Evolutionary conservation across 2,329 filamentous ascomycete genomes (phyloP).

Genomic region (Exophiala viscosa): DNA sequence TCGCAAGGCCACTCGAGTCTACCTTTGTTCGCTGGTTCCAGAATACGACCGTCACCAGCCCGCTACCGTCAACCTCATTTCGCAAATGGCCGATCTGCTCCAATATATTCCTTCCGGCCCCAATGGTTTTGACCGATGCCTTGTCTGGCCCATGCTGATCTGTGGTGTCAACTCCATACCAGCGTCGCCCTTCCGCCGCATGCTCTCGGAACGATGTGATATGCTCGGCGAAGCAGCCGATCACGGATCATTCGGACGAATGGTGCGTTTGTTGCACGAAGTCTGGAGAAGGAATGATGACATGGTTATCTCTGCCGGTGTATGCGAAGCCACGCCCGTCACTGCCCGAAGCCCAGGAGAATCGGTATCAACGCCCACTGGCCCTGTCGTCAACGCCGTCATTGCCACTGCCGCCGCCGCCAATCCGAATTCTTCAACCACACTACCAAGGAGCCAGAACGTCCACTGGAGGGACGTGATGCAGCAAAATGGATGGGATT

Average conservation of each 20-base stretch:
- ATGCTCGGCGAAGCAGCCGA: conserved; percentile 72
- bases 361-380: conserved; percentile 23
- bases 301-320: conserved; percentile 36
- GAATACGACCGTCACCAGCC: conserved; percentile 73
- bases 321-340: conserved; percentile 29
- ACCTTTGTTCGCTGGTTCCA: conserved; percentile 91
- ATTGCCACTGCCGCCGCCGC: conserved; percentile 26
- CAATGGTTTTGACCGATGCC: conserved; percentile 79
- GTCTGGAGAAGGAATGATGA: conserved; percentile 76
- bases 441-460: conserved; percentile 48
- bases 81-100: conserved; percentile 72
- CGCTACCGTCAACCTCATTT: conserved; percentile 71
- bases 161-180: conserved; percentile 74
- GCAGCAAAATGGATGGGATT: conserved; percentile 87
- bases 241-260: conserved; percentile 81
- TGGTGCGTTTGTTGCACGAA: conserved; percentile 73
- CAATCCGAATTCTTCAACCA: conserved; percentile 30
- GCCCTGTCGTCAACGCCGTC: conserved; percentile 4
- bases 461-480: conserved; percentile 95
- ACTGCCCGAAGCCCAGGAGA: conserved; percentile 26
- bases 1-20: conserved; percentile 87
- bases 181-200: conserved; percentile 68
- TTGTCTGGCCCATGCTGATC: conserved; percentile 90
- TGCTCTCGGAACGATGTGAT: conserved; percentile 71
- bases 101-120: conserved; percentile 77